Evolutionary conservation across 2,329 filamentous ascomycete species (phyloP).

Genomic region (Colletotrichum sp.): DNA sequence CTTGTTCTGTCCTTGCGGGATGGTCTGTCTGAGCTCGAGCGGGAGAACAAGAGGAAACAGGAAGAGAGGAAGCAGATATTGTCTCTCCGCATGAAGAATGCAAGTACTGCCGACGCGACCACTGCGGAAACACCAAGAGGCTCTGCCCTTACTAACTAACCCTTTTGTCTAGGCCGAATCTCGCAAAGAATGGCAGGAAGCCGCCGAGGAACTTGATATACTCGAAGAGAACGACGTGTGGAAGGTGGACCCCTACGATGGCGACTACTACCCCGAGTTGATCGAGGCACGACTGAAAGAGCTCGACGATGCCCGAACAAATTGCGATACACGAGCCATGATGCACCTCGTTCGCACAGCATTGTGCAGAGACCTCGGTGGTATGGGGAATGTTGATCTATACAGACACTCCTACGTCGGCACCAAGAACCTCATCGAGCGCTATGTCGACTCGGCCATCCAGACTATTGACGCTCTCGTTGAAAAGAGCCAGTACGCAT

Average conservation of each 20-base stretch:
- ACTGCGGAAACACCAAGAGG: neutral
- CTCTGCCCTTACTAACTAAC: neutral
- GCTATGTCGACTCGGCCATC: conserved; percentile 81
- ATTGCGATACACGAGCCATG: conserved; percentile 77
- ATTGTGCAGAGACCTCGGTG: conserved; percentile 80
- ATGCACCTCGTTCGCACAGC: conserved; percentile 81
- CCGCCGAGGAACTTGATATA: conserved; percentile 77
- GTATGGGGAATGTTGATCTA: conserved; percentile 82
- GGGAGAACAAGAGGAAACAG: conserved; percentile 47
- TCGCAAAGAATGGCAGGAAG: conserved; percentile 74
- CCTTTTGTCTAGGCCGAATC: conserved; percentile 63
- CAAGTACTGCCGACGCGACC: conserved; percentile 41
- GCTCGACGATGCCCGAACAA: conserved; percentile 75
- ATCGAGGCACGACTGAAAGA: conserved; percentile 73
- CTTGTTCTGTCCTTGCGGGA: conserved; percentile 54
- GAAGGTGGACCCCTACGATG: conserved; percentile 69
- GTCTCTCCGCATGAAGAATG: conserved; percentile 68
- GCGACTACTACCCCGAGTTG: conserved; percentile 74
- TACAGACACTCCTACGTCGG: conserved; percentile 87
- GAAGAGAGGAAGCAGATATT: conserved; percentile 69
- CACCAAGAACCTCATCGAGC: conserved; percentile 86
- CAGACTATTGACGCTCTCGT: conserved; percentile 76
- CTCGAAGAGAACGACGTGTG: conserved; percentile 82
- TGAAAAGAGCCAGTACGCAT: conserved; percentile 55
- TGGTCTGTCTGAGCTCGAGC: conserved; percentile 56